Base-by-base conservation (phyloP, 768 basidiomycete species). In the Trichaptum fuscoviolaceum region DNA sequence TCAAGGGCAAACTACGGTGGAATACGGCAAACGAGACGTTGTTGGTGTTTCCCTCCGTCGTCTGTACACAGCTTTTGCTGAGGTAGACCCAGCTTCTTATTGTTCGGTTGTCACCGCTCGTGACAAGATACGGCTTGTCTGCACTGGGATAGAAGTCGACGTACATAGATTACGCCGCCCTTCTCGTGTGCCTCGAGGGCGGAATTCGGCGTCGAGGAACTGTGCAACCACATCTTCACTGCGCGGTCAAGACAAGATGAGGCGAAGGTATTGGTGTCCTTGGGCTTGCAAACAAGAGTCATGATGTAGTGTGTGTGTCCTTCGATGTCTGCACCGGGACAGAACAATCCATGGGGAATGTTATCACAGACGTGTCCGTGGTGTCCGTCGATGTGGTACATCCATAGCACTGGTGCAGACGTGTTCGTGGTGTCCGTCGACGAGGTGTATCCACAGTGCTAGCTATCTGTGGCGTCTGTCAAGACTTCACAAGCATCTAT, bases 21-120 rank as follows among this genome's bases (percentile, higher is more conserved):
- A 97, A 99, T 68, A 96, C 87, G 25, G 96, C 96, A 72, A 99
- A 99, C 0, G 93, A 94, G 35, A 99, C 96, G 75, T 98, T 99
- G 76, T 96, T 96, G 7, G 95, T 96, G 76, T 99, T 97, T 20
- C 95, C 95, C 73, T 98, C 95, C 83, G 99, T 92, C 0, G 94
- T 97, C 73, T 97, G 96, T 12, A 99, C 93, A 73, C 96, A 99
- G 67, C 93, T 95, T 79, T 99, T 99, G 82, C 90, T 91, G 69
- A 96, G 90, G 78, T 99, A 99, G 80, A 99, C 96, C 96, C 96
- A 99, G 62, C 99, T 87, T 74, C 98, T 99, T 79, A 99, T 91
- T 2, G 91, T 92, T 81, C 95, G 92, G 83, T 99, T 97, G 77
- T 99, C 97, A 65, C 96, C 95, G 1, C 92, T 93, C 12, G 97